Percentiles rank a stretch among this genome's conserved stretches.
phyloP scores from a whole-genome alignment of 257 asterid genomes.

The Echites panduratus region DNA sequence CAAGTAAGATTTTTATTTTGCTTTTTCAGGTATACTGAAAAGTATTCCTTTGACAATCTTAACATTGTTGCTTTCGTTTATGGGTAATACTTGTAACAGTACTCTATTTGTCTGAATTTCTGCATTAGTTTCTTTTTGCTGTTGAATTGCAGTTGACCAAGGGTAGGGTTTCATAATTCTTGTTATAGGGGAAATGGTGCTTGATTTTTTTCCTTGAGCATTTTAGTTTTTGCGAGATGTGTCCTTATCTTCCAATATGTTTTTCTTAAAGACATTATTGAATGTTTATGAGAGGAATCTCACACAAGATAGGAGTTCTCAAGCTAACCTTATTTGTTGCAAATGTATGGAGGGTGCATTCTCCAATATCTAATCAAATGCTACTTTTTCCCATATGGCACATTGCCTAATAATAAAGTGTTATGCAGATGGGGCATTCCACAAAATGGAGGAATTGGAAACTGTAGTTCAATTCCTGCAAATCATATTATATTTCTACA shows the following conservation, averaged over 20 bases:
- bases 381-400: no score
- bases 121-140: neutral
- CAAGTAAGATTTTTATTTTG: conserved; percentile 57
- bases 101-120: neutral
- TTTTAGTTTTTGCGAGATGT: neutral
- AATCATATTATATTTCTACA: no score
- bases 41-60: neutral
- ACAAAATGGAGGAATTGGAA: no score
- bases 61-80: neutral
- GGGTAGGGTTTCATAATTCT: neutral
- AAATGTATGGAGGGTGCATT: neutral
- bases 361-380: no score
- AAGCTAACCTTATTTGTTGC: neutral
- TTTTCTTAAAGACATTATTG: neutral
- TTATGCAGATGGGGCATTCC: no score
- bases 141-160: neutral
- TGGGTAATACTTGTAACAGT: neutral
- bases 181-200: neutral
- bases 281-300: neutral
- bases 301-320: neutral
- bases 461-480: no score
- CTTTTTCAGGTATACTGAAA: neutral
- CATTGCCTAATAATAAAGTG: no score
- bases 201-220: neutral
- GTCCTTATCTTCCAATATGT: neutral